Evolutionary conservation across 148 eudicot genomes (phyloP).

Genomic region (Salicornia ramosissima): DNA sequence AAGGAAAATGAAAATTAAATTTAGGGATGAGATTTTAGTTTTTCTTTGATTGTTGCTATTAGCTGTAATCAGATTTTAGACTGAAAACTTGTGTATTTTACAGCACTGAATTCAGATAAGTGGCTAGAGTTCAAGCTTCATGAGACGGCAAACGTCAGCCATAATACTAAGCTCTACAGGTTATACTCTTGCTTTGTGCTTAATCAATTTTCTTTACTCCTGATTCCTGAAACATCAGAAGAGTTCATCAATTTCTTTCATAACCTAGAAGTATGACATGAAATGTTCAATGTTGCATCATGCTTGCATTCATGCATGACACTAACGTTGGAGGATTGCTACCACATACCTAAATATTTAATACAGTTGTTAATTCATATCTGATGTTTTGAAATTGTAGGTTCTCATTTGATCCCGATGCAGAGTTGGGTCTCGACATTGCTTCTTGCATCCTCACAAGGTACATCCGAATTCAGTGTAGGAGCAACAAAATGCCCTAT

Average conservation of each 20-base stretch:
- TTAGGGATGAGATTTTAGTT: neutral
- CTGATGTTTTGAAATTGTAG: constrained; percentile 37
- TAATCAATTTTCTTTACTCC: neutral
- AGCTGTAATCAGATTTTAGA: neutral
- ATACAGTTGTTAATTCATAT: neutral
- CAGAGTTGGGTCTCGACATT: constrained; percentile 87
- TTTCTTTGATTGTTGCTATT: neutral
- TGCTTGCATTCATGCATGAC: too few species aligned
- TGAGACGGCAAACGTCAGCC: constrained; percentile 87
- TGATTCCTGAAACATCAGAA: too few species aligned
- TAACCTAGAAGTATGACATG: neutral
- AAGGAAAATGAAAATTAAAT: neutral
- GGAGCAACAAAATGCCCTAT: neutral
- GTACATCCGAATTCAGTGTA: constrained; percentile 29
- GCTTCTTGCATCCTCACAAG: constrained; percentile 96
- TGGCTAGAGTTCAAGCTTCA: constrained; percentile 89
- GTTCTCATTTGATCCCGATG: constrained; percentile 81
- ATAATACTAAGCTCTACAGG: constrained; percentile 91
- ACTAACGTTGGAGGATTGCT: too few species aligned
- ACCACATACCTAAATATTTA: neutral
- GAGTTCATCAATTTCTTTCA: constrained; percentile 4
- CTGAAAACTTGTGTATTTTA: constrained; percentile 11
- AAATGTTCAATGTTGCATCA: neutral
- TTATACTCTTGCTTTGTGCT: constrained; percentile 25
- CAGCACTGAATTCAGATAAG: constrained; percentile 84